A percentile compares a stretch with the other conserved stretches of the same genome.
Evolutionary conservation across 2,329 filamentous ascomycete species (phyloP).

Genomic region (Hortaea werneckii): DNA sequence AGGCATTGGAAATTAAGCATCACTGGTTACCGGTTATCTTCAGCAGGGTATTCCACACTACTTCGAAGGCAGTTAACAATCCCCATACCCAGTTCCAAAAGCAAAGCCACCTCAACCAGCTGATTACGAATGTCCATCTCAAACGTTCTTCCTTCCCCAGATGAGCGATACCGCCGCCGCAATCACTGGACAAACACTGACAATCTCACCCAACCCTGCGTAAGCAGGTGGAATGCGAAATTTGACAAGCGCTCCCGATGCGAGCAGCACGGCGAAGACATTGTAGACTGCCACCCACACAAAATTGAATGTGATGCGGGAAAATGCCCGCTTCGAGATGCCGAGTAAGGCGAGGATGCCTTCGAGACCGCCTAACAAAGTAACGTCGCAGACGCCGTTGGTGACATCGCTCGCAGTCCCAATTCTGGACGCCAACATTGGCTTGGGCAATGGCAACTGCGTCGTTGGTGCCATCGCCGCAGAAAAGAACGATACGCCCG

Average conservation of each 20-base stretch:
- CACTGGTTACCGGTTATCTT: no score
- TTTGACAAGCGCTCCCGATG: slow-evolving; percentile 52
- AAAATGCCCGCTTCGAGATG: slow-evolving; percentile 34
- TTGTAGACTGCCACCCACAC: slow-evolving; percentile 64
- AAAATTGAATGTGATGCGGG: slow-evolving; percentile 53
- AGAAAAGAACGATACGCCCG: slow-evolving; percentile 49
- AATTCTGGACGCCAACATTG: slow-evolving; percentile 61
- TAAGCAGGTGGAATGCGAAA: slow-evolving; percentile 49
- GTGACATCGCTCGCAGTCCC: slow-evolving; percentile 55
- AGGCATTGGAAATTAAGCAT: no score
- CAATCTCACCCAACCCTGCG: slow-evolving; percentile 61
- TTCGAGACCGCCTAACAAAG: slow-evolving; percentile 42
- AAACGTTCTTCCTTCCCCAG: background rate
- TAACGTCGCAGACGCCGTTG: slow-evolving; percentile 55
- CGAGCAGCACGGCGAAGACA: slow-evolving; percentile 55
- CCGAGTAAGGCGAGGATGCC: slow-evolving; percentile 51
- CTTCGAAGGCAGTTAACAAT: no score
- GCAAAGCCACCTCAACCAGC: no score
- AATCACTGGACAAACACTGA: slow-evolving; percentile 64
- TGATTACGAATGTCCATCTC: no score
- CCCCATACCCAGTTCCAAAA: no score
- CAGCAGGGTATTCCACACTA: no score
- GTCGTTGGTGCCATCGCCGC: slow-evolving; percentile 73
- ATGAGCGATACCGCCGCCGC: slow-evolving; percentile 10
- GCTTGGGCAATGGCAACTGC: slow-evolving; percentile 62